A percentile compares a stretch with the other conserved stretches of the same genome.
phyloP scores from a whole-genome alignment of 345 rosid species.

The Trapa bicornis region DNA sequence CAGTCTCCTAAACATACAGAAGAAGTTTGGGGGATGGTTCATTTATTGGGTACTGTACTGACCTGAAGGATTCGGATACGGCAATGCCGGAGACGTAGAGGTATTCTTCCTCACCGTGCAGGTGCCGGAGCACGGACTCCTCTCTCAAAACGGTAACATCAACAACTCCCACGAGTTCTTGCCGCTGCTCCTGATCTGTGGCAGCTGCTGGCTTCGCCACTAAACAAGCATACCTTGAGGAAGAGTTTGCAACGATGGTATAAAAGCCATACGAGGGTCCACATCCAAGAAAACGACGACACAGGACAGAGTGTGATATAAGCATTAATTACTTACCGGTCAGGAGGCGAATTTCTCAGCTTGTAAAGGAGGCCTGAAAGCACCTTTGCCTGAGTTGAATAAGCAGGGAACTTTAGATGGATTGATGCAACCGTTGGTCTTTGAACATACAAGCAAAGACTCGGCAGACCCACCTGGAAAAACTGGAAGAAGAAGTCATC shows the following conservation, averaged over 20 bases:
- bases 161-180: conserved; percentile 56
- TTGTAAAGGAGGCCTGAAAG: conserved; percentile 68
- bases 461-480: conserved; percentile 35
- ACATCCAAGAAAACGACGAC: background rate
- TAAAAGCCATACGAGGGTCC: background rate
- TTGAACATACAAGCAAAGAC: too few relatives aligned
- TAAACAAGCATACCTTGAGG: conserved; percentile 62
- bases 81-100: conserved; percentile 84
- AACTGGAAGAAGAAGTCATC: conserved; percentile 58
- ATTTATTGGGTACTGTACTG: background rate
- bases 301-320: background rate
- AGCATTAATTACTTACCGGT: conserved; percentile 28
- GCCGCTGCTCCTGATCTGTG: conserved; percentile 4
- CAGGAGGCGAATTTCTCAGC: conserved; percentile 57
- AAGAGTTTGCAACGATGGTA: background rate
- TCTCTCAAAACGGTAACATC: conserved; percentile 59
- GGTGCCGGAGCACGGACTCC: conserved; percentile 35
- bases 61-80: conserved; percentile 53
- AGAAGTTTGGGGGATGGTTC: too few relatives aligned
- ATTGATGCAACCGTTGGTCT: too few relatives aligned
- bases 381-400: conserved; percentile 60
- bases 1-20: background rate
- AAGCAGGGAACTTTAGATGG: background rate
- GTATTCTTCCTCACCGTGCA: conserved; percentile 48
- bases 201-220: conserved; percentile 42